These are phyloP conservation scores for Physcomitrium patens DNA, from an alignment of 225 moss, liverwort and hornwort species.

Conservation along the genomic window DNA sequence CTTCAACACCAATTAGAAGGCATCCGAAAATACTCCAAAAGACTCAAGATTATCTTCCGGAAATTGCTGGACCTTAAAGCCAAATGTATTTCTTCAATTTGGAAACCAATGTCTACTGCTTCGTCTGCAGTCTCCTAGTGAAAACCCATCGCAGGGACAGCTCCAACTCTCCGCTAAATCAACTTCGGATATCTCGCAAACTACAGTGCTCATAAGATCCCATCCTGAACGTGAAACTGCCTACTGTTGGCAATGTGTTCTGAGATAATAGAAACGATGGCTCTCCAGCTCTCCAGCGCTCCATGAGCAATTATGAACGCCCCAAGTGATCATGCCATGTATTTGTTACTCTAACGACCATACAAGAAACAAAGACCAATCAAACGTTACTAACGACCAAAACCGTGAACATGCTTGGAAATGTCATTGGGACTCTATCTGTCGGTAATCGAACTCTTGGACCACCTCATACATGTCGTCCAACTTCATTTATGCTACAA, in stretches of 20 bases:
- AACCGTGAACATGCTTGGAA: slow-evolving; percentile 15
- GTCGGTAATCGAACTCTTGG: too few species aligned
- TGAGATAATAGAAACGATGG: neutral
- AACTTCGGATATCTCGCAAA: neutral
- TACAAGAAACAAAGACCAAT: neutral
- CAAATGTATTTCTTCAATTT: neutral
- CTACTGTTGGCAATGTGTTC: neutral
- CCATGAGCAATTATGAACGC: neutral
- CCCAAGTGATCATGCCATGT: neutral
- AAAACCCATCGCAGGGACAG: neutral
- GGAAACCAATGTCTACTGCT: neutral
- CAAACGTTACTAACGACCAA: neutral
- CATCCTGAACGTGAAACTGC: too few species aligned
- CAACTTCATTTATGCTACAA: neutral
- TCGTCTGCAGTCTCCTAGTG: neutral
- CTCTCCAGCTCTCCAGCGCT: slow-evolving; percentile 8
- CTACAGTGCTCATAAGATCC: neutral
- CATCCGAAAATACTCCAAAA: neutral
- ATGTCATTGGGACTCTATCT: neutral
- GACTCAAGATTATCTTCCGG: too few species aligned
- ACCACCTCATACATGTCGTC: neutral
- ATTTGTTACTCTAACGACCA: neutral
- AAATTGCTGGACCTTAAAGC: too few species aligned
- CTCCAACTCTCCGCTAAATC: neutral
- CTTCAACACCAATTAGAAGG: slow-evolving; percentile 15